Percentiles rank a stretch among this genome's conserved stretches.
These are phyloP conservation scores for Calendula officinalis DNA, from an alignment of 129 eudicot species.

Conservation along the genomic window DNA sequence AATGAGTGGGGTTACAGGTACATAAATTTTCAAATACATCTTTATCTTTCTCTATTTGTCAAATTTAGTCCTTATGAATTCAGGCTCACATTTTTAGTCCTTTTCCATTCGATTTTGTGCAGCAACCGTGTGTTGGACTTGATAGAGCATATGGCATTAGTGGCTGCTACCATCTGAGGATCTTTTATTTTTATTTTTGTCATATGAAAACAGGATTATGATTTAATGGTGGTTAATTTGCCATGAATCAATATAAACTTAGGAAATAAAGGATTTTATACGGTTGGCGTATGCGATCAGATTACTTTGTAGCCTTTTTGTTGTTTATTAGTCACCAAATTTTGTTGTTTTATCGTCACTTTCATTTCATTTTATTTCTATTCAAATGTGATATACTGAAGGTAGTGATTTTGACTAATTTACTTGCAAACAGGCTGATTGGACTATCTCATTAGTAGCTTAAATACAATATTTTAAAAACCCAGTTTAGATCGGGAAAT, in stretches of 20 bases:
- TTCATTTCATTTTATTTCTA: no score
- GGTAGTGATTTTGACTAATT: no score
- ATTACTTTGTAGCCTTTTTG: neutral
- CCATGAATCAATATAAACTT: slow-evolving; percentile 5
- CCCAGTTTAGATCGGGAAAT: no score
- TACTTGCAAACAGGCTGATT: no score
- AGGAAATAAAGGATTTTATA: slow-evolving; percentile 27
- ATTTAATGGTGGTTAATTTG: slow-evolving; percentile 13
- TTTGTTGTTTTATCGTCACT: neutral
- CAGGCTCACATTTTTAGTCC: neutral
- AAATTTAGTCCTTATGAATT: no score
- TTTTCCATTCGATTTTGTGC: slow-evolving; percentile 22
- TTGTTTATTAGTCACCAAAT: neutral
- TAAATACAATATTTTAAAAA: neutral
- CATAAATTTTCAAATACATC: neutral
- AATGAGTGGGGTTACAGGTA: slow-evolving; percentile 99
- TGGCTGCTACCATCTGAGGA: slow-evolving; percentile 47
- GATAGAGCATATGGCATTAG: slow-evolving; percentile 93
- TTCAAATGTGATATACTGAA: no score
- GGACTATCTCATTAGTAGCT: no score
- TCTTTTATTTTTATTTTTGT: slow-evolving; percentile 8
- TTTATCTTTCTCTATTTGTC: neutral
- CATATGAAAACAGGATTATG: slow-evolving; percentile 6
- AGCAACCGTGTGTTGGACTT: slow-evolving; percentile 94
- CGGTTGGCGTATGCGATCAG: slow-evolving; percentile 11